Conservation (phyloP, 306 rosid species). For the Adenanthera pavonina region DNA sequence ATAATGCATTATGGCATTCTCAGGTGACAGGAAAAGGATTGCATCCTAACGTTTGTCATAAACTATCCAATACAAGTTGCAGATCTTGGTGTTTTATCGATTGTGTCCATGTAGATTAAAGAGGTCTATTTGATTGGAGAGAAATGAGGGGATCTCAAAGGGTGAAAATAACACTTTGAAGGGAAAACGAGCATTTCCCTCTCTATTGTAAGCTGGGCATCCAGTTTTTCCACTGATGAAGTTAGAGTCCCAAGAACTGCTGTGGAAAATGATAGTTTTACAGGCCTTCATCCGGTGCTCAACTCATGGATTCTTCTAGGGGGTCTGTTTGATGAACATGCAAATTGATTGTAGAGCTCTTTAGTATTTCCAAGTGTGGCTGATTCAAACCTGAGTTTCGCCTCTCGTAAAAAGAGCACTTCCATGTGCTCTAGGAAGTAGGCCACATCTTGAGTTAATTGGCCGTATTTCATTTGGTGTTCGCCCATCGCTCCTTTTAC, state of each 20-base stretch:
- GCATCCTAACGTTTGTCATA: constrained; percentile 4
- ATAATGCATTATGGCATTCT: constrained; percentile 21
- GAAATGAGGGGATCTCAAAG: constrained; percentile 15
- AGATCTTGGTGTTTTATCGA: constrained; percentile 4
- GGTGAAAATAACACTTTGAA: constrained; percentile 12
- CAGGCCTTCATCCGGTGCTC: neutral
- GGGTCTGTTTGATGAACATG: constrained; percentile 5
- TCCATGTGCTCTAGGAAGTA: constrained; percentile 98
- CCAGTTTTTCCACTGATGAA: constrained; percentile 1
- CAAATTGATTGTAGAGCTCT: neutral
- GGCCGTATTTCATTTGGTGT: constrained; percentile 78
- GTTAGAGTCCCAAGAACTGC: neutral
- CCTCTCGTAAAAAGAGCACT: constrained; percentile 98
- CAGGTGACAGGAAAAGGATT: constrained; percentile 14
- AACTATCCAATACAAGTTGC: constrained; percentile 18
- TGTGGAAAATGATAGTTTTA: neutral
- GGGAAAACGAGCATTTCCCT: neutral
- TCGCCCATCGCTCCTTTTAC: constrained; percentile 95
- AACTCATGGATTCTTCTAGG: neutral
- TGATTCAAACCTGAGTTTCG: constrained; percentile 85
- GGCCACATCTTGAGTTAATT: constrained; percentile 79
- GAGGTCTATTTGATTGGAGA: constrained; percentile 11
- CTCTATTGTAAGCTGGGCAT: neutral
- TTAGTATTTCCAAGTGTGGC: neutral
- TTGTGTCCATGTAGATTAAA: constrained; percentile 23